Evolutionary conservation across 2,329 filamentous ascomycete species (phyloP), one percentile per base, ranked within the genome.

Genomic region (Arthrobotrys pseudoclavata): DNA sequence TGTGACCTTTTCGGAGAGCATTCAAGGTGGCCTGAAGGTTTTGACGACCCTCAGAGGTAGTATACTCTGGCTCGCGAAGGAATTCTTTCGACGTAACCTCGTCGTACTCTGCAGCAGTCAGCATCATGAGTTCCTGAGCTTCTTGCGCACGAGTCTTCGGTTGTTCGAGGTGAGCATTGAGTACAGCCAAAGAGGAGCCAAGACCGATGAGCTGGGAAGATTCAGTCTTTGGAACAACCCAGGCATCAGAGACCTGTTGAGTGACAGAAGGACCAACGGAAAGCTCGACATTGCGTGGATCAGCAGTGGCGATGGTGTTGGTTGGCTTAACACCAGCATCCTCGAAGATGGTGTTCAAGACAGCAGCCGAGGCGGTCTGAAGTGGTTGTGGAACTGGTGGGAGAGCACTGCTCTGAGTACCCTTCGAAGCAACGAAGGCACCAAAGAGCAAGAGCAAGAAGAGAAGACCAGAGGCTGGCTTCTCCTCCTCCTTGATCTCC

Each of bases 341-440:
- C 85, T 93, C 92, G 86, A 94, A 89, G 80, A 96, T 91, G 84
- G 90, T 93, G 84, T 94, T 89, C 69, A 96, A 88, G 20, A 96
- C 88, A 20, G 90, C 89, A 62, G 92, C 91, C 13, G 92, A 93
- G 47, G 92, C 92, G 79, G 89, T 91, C 76, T 92, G 91, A 70
- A 96, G 89, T 81, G 95, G 92, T 70, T 95, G 91, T 40, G 93
- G 91, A 83, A 95, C 91, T 70, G 89, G 89, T 62, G 92, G 92
- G 81, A 96, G 90, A 80, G 89, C 89, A 45, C 90, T 89, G n/a
- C 88, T 86, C 20, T 90, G 87, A 52, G 90, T 89, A 80, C 90
- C 90, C 85, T 94, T 96, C 34, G 95, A 97, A 79, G 96, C 91
- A 81, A 98, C 94, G 83, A 97, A 97, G 66, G 96, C 96, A 83